Base-by-base conservation (phyloP, 208 protist genomes). In the Balamuthia mandrillaris region DNA sequence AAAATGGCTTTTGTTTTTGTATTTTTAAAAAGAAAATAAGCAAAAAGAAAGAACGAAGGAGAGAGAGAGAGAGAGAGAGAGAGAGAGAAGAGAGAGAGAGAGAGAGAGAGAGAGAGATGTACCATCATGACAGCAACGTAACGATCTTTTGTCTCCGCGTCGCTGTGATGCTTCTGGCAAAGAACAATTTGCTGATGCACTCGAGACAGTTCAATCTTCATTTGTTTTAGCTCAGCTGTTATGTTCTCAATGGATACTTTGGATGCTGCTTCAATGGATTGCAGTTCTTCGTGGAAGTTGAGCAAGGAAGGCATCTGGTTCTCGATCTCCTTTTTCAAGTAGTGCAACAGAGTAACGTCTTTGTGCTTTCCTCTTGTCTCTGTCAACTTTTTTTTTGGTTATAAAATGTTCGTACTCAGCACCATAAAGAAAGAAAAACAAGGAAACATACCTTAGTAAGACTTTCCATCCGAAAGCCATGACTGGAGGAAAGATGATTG, bases 241-340 rank as follows among this genome's bases (percentile, higher is more conserved):
- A 70, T 70, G 61, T 70, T 33, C 33, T 70, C 61, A 33, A 70
- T 70, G 61, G 37, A 70, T n/a, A 70, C 61, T 70, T 70, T 70
- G 7, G 61, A 39, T 6, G 61, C 61, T 27, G 24, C n/a, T 21
- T 70, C 61, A 44, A 70, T 39, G 37, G 41, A 24, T 33, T 33
- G 61, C 37, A 70, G 33, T 31, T 70, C 61, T 12, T 70, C 61
- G 61, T 70, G 47, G 24, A 70, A 70, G 14, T 33, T 49, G n/a
- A 70, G 61, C 35, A 70, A 39, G 37, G 41, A 39, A 1, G 41
- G 16, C 31, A 49, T 70, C 37, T 70, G 41, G 29, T 33, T 70
- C n/a, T 70, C 37, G 3, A 70, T 39, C 37, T 70, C 61, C 61
- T 70, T 70, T 39, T 70, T 70, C 35, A 70, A 18, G 61, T 49